Evolutionary conservation across 2,329 filamentous ascomycete species (phyloP).

Genomic region (Penicillium sp.): DNA sequence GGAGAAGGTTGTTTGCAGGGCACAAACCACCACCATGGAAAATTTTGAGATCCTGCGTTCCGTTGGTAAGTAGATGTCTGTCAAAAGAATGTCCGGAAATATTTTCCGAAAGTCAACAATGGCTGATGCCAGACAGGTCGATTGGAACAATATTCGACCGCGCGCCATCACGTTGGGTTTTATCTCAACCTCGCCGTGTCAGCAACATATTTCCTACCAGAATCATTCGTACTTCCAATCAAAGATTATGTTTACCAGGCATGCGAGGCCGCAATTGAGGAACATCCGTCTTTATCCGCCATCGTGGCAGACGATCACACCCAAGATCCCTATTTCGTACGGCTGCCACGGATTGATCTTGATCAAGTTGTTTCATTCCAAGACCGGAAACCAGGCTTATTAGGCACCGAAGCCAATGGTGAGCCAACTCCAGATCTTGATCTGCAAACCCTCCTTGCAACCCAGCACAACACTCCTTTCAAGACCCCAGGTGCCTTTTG

Average conservation of each 20-base stretch:
- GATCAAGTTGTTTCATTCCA: constrained; percentile 39
- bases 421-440: constrained; percentile 35
- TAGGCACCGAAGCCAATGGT: constrained; percentile 18
- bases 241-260: constrained; percentile 41
- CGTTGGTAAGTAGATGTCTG: constrained; percentile 27
- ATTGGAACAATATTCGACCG: constrained; percentile 47
- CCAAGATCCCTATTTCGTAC: constrained; percentile 45
- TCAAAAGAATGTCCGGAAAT: not conserved
- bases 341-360: constrained; percentile 46
- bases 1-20: too few relatives aligned
- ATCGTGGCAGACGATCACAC: constrained; percentile 44
- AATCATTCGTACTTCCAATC: constrained; percentile 22
- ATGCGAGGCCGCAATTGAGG: constrained; percentile 36
- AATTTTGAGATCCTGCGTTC: constrained; percentile 42
- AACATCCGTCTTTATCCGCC: constrained; percentile 46
- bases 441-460: constrained; percentile 42
- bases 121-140: constrained; percentile 33
- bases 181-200: constrained; percentile 48
- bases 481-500: constrained; percentile 43
- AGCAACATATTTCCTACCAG: constrained; percentile 38
- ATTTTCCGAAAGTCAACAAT: not conserved
- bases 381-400: constrained; percentile 19
- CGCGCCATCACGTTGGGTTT: constrained; percentile 44
- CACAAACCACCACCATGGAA: constrained; percentile 46
- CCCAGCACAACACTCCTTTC: constrained; percentile 45